Percentiles rank a stretch among this genome's conserved stretches.
phyloP scores from a whole-genome alignment of 148 eudicot species.

The Tetragonia tetragonoides region DNA sequence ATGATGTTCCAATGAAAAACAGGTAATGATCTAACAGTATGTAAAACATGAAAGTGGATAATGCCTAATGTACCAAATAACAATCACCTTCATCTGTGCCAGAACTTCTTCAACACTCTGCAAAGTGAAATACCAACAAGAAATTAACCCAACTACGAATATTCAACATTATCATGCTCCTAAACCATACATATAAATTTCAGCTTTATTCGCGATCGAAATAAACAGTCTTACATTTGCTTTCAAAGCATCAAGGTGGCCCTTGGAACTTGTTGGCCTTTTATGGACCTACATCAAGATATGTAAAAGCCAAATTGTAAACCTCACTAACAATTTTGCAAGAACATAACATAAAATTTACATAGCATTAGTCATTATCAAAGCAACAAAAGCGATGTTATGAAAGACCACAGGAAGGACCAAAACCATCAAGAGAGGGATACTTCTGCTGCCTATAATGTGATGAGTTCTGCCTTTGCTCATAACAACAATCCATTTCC shows the following conservation, averaged over 20 bases:
- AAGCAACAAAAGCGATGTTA: neutral
- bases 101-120: conserved; percentile 34
- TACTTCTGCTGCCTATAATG: neutral
- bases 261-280: conserved; percentile 27
- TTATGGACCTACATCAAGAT: conserved; percentile 22
- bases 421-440: neutral
- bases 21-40: too few relatives aligned
- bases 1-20: too few relatives aligned
- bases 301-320: neutral
- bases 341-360: too few relatives aligned
- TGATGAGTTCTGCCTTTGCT: neutral
- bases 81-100: conserved; percentile 29
- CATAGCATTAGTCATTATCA: too few relatives aligned
- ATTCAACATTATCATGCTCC: neutral
- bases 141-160: neutral
- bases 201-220: too few relatives aligned
- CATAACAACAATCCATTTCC: neutral
- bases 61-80: neutral
- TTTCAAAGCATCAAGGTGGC: conserved; percentile 27
- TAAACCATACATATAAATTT: too few relatives aligned
- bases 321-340: too few relatives aligned
- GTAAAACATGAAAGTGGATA: too few relatives aligned
- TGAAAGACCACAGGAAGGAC: neutral
- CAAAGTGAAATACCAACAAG: neutral
- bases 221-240: conserved; percentile 11